Evolutionary conservation across 2,329 filamentous ascomycete species (phyloP).

Genomic region (Sordariomycetes sp.): DNA sequence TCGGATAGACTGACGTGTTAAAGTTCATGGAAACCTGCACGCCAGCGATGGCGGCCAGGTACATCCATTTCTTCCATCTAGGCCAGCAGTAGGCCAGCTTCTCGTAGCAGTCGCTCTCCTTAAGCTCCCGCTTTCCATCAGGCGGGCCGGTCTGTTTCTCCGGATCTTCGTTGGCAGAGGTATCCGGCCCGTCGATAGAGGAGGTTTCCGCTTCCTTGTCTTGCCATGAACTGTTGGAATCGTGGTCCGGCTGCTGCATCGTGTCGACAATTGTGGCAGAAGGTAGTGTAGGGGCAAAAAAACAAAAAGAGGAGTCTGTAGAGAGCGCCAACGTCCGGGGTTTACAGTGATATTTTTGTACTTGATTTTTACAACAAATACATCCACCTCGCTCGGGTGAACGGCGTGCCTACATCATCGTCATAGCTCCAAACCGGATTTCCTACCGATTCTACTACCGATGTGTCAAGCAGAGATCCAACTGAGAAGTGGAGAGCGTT

Average conservation of each 20-base stretch:
- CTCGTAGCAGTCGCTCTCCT: background rate
- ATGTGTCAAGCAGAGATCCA: background rate
- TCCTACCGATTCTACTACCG: no score
- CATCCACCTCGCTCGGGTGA: background rate
- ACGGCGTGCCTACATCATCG: background rate
- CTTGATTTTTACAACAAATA: background rate
- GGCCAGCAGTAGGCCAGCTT: background rate
- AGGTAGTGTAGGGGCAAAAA: background rate
- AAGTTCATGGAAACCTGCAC: background rate
- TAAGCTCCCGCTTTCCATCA: background rate
- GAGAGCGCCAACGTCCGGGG: background rate
- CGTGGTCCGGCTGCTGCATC: background rate
- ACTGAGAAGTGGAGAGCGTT: background rate
- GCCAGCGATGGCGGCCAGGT: background rate
- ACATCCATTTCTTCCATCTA: background rate
- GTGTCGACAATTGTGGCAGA: background rate
- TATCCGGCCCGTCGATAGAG: background rate
- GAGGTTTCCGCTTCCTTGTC: background rate
- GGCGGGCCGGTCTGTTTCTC: background rate
- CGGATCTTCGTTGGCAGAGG: background rate
- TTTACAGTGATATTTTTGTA: background rate
- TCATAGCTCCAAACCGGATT: background rate
- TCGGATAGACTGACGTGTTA: background rate
- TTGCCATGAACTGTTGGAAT: background rate
- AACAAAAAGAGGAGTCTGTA: background rate